These are phyloP conservation scores for Phytophthora parvispora DNA, from an alignment of 352 stramenopile genomes.

Conservation along the genomic window DNA sequence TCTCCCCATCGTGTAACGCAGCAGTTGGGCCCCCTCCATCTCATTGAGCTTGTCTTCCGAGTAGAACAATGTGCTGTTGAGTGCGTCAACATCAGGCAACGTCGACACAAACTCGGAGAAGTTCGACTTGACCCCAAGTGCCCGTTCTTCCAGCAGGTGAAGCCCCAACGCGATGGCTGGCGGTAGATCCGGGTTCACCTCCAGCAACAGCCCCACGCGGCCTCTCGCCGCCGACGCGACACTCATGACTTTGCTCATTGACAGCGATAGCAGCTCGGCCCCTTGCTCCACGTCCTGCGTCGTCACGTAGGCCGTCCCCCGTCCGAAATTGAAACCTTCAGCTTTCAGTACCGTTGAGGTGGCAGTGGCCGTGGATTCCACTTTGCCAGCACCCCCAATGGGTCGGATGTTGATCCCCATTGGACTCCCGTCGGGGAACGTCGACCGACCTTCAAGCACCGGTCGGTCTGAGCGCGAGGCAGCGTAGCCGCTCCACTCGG, in stretches of 20 bases:
- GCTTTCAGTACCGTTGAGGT: constrained; percentile 36
- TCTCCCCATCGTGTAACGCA: constrained; percentile 36
- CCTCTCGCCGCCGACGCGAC: constrained; percentile 36
- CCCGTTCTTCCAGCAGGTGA: constrained; percentile 58
- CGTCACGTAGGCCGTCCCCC: constrained; percentile 41
- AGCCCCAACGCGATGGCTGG: constrained; percentile 48
- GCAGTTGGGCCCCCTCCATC: constrained; percentile 51
- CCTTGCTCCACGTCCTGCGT: constrained; percentile 20
- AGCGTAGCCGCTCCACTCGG: constrained; percentile 16
- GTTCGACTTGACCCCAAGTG: constrained; percentile 44
- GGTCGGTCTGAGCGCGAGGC: constrained; percentile 27
- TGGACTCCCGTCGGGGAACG: constrained; percentile 11
- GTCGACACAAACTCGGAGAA: constrained; percentile 45
- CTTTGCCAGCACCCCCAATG: constrained; percentile 6
- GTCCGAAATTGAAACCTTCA: constrained; percentile 55
- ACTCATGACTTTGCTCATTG: constrained; percentile 51
- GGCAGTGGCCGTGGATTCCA: neutral
- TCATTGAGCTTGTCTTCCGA: constrained; percentile 36
- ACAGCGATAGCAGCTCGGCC: constrained; percentile 40
- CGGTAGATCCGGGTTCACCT: constrained; percentile 57
- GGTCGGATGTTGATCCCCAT: constrained; percentile 21
- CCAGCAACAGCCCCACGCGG: constrained; percentile 46
- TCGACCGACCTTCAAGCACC: constrained; percentile 25
- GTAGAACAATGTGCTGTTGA: constrained; percentile 65
- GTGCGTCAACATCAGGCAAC: constrained; percentile 20